Evolutionary conservation across 164 flowering plant genomes (phyloP).

Genomic region (Amborella trichopoda): DNA sequence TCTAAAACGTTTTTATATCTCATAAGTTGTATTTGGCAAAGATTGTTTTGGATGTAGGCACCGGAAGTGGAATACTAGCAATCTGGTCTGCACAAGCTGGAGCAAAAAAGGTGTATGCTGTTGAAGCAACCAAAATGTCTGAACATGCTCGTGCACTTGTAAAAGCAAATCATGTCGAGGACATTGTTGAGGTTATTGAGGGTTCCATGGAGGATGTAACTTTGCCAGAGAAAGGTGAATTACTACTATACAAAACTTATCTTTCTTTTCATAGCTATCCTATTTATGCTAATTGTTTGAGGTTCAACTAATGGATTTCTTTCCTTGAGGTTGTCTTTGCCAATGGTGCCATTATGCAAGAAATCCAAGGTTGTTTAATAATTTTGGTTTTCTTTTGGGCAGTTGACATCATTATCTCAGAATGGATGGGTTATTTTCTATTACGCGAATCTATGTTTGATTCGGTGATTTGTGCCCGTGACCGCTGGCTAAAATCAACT

Average conservation of each 20-base stretch:
- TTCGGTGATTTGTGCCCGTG: constrained; percentile 95
- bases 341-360: no score
- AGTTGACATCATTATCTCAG: constrained; percentile 96
- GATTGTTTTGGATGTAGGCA: constrained; percentile 96
- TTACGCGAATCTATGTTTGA: constrained; percentile 98
- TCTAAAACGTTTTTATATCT: no score
- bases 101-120: constrained; percentile 94
- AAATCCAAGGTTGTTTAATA: no score
- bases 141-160: constrained; percentile 82
- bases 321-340: neutral
- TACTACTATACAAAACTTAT: no score
- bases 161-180: constrained; percentile 56
- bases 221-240: constrained; percentile 80
- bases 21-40: constrained; percentile 12
- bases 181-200: constrained; percentile 83
- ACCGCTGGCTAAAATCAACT: constrained; percentile 82
- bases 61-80: constrained; percentile 98
- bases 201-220: constrained; percentile 81
- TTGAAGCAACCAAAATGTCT: constrained; percentile 94
- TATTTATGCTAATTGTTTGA: no score
- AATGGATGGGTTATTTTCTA: constrained; percentile 99
- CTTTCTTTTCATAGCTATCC: no score
- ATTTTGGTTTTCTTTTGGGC: constrained; percentile 13
- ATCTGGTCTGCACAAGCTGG: constrained; percentile 99
- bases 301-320: neutral